Conservation (phyloP, 1,284 basidiomycete genomes). For the Lignosus rhinocerotis region DNA sequence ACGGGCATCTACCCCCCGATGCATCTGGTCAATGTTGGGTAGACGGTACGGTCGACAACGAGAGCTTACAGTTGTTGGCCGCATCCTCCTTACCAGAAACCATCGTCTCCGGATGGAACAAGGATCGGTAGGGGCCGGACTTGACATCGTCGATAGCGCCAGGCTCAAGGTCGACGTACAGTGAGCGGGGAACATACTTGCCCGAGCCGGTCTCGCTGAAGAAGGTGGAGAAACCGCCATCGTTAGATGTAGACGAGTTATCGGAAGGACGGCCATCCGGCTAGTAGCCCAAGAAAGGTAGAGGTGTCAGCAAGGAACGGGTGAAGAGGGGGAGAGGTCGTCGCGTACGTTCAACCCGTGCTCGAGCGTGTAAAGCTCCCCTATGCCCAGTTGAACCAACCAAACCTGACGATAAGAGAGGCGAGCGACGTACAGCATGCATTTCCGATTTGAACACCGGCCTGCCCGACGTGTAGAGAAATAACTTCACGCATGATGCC, state of each 20-base stretch:
- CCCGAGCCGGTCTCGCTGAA: constrained; percentile 91
- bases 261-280: constrained; percentile 65
- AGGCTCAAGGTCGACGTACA: constrained; percentile 97
- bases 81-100: constrained; percentile 99
- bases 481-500: constrained; percentile 84
- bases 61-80: constrained; percentile 91
- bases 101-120: constrained; percentile 99
- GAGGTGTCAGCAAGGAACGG: not conserved
- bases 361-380: constrained; percentile 98
- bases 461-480: constrained; percentile 91
- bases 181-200: constrained; percentile 96
- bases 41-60: not conserved
- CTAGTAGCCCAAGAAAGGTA: constrained; percentile 32
- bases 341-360: constrained; percentile 87
- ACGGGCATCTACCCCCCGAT: constrained; percentile 75
- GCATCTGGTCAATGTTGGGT: constrained; percentile 11
- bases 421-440: constrained; percentile 73
- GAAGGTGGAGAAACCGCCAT: constrained; percentile 96
- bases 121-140: constrained; percentile 88
- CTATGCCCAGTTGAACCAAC: constrained; percentile 38
- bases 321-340: not conserved
- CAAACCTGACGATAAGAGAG: constrained; percentile 2
- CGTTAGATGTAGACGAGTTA: constrained; percentile 56
- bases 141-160: constrained; percentile 97
- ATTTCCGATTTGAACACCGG: constrained; percentile 95